phyloP scores from a whole-genome alignment of 257 asterid species.

The Przewalskia tangutica region DNA sequence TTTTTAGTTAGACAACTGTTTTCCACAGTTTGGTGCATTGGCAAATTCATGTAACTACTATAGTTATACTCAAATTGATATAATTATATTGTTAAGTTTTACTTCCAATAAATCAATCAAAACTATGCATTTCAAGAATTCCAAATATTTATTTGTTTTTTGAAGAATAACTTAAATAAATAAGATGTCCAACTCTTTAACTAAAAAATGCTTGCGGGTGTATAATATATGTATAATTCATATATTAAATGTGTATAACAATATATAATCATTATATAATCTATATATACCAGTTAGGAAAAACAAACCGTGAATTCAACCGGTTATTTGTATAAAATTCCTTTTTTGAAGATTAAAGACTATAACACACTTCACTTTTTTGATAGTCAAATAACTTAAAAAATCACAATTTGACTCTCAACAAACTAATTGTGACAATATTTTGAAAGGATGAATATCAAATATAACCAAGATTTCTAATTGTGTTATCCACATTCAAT shows the following conservation, averaged over 20 bases:
- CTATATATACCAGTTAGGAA: too few relatives aligned
- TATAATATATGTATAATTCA: too few relatives aligned
- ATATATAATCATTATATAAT: too few relatives aligned
- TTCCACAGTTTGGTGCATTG: slow-evolving; percentile 39
- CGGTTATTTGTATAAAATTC: too few relatives aligned
- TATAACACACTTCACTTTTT: too few relatives aligned
- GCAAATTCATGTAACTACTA: slow-evolving; percentile 35
- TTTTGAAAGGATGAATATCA: neutral
- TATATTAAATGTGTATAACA: too few relatives aligned
- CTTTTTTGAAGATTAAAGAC: too few relatives aligned
- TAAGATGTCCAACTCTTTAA: too few relatives aligned
- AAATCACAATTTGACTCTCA: neutral
- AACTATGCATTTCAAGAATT: neutral
- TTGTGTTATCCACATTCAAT: neutral
- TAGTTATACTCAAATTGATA: neutral
- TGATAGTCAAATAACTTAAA: neutral
- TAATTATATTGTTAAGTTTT: too few relatives aligned
- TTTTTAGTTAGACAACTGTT: slow-evolving; percentile 35
- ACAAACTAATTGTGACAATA: fast-evolving
- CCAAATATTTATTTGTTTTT: neutral
- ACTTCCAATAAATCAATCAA: neutral
- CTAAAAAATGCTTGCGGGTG: too few relatives aligned
- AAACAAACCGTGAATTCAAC: too few relatives aligned
- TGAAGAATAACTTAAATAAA: too few relatives aligned
- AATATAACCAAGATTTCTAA: neutral